Percentiles rank a stretch among this genome's conserved stretches.
These are phyloP conservation scores for Crithidia fasciculata DNA, from an alignment of 208 protist genomes.

Conservation along the genomic window DNA sequence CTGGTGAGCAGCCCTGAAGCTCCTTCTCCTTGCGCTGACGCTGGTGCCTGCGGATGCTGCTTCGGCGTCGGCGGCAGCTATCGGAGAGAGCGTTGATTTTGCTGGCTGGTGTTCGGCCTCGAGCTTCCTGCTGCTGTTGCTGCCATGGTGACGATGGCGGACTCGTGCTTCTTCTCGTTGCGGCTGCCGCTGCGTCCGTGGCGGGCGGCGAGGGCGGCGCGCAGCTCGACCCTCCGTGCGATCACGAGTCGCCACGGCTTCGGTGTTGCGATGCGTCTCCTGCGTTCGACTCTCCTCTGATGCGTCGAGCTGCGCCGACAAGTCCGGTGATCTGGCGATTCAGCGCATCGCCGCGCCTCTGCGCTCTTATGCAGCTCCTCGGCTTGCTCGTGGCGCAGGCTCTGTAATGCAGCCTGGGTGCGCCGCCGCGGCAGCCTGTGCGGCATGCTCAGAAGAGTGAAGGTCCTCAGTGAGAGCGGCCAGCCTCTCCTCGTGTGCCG, in stretches of 20 bases:
- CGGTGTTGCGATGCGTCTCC: too few species aligned
- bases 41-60: background rate
- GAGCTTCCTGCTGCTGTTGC: too few species aligned
- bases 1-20: background rate
- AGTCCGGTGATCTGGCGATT: background rate
- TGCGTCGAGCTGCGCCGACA: too few species aligned
- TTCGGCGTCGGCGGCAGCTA: background rate
- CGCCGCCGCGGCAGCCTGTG: background rate
- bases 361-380: background rate
- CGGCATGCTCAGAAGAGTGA: background rate
- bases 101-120: background rate
- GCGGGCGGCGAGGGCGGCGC: too few species aligned
- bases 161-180: too few species aligned
- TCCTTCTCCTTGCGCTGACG: background rate
- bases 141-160: too few species aligned
- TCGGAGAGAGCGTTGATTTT: background rate
- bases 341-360: background rate
- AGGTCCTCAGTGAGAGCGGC: background rate
- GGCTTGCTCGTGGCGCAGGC: background rate
- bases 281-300: too few species aligned
- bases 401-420: background rate
- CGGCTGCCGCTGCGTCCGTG: too few species aligned
- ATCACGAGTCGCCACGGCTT: too few species aligned
- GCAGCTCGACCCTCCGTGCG: too few species aligned
- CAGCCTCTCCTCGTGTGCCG: background rate